Evolutionary conservation across 257 asterid genomes (phyloP).

Genomic region (Solanum medicagineum): DNA sequence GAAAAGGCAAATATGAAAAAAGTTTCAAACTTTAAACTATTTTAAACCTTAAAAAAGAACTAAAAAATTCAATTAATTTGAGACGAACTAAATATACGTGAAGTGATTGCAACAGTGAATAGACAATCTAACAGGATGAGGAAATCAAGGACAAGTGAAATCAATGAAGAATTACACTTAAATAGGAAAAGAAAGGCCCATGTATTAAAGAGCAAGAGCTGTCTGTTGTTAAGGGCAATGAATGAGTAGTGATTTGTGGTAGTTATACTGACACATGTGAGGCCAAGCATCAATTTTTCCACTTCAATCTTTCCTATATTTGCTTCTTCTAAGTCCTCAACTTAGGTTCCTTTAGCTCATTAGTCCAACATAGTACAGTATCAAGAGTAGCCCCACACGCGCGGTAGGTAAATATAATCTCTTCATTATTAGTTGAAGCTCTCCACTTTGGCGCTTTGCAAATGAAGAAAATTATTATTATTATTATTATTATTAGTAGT

Average conservation of each 20-base stretch:
- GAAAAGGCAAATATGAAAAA: no score
- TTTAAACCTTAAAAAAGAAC: no score
- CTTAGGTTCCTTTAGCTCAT: not conserved
- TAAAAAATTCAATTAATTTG: no score
- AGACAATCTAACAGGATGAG: not conserved
- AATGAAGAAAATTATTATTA: not conserved
- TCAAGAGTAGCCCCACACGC: not conserved
- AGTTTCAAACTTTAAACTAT: no score
- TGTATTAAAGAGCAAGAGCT: not conserved
- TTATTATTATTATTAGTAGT: not conserved
- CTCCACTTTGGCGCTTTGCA: not conserved
- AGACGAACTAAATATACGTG: not conserved
- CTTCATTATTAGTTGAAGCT: not conserved
- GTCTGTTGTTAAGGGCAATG: conserved; percentile 33
- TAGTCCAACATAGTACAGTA: not conserved
- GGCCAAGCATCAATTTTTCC: not conserved
- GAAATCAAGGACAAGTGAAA: not conserved
- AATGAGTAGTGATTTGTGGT: conserved; percentile 18
- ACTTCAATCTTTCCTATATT: conserved; percentile 1
- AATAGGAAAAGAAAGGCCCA: not conserved
- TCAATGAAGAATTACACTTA: not conserved
- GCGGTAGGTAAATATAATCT: no score
- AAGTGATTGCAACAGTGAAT: not conserved
- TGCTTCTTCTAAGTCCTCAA: not conserved
- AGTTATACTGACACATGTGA: conserved; percentile 12